Conservation (phyloP, 495 filamentous ascomycete species). For the Penicillium chermesinum region DNA sequence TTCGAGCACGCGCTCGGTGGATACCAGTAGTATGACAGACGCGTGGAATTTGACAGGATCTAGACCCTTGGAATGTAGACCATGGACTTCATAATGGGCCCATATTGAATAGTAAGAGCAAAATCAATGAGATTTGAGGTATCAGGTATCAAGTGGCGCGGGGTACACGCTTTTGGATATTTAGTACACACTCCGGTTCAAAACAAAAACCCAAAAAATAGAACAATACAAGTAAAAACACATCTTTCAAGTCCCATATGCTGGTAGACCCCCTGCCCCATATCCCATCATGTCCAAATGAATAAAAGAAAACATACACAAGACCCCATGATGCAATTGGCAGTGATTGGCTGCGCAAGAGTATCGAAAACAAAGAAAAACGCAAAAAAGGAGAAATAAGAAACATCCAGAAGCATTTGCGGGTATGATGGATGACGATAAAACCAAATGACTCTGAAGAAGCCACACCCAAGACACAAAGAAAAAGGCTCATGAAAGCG, state of each 20-base stretch:
- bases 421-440: slow-evolving; percentile 21
- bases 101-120: neutral
- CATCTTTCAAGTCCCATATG: slow-evolving; percentile 5
- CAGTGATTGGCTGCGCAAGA: neutral
- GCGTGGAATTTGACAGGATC: too few relatives aligned
- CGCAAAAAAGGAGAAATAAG: slow-evolving; percentile 7
- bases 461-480: slow-evolving; percentile 10
- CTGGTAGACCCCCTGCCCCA: slow-evolving; percentile 9
- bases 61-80: too few relatives aligned
- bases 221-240: neutral
- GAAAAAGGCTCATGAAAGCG: slow-evolving; percentile 1
- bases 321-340: neutral
- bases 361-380: slow-evolving; percentile 8
- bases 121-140: slow-evolving; percentile 2
- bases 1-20: neutral
- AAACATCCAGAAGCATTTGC: slow-evolving; percentile 18
- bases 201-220: slow-evolving; percentile 8
- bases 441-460: neutral
- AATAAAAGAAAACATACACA: slow-evolving; percentile 9
- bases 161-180: slow-evolving; percentile 16
- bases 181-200: slow-evolving; percentile 17
- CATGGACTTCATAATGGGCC: too few relatives aligned
- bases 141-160: slow-evolving; percentile 9
- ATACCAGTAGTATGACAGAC: too few relatives aligned
- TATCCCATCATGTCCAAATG: slow-evolving; percentile 14